Base-by-base conservation (phyloP, 345 rosid genomes). In the Hirschfeldia incana region DNA sequence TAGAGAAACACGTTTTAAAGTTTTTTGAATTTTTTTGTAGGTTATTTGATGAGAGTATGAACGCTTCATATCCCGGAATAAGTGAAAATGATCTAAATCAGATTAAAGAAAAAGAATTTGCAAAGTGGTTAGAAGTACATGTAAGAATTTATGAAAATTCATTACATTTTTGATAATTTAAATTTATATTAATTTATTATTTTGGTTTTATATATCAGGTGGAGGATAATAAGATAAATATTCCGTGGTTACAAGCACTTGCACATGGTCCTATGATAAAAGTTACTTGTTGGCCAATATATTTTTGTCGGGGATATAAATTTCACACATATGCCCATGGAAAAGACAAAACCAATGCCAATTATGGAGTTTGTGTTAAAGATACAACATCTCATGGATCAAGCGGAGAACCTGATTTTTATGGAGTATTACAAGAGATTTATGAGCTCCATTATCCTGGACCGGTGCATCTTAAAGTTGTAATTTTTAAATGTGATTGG, bases 211-310 rank as follows among this genome's bases (percentile, higher is more conserved):
- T 1, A 53, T 15, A 53, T 6, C 26, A 53, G 59, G 59, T 53
- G 27, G 59, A 53, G 26, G 5, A 15, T 2, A 16, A 21, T 2
- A 11, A 36, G 61, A 37, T 59, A 58, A 21, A 6, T 72, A 26
- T n/a, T 34, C 55, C n/a, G 1, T 72, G 75, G 75, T 37, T 72
- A 3, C 17, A 21, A 0, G 0, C 34, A 0, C 9, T 71, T 1
- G 49, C 4, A 3, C 65, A 71, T 10, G 53, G 75, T 59, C 75
- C 57, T 3, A 17, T 59, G 55, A 59, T 0, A 12, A 70, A 70
- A 59, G 55, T 72, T 12, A 57, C 32, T 33, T 9, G 3, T 67
- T 67, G 71, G 58, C 71, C 71, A 1, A 67, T 67, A 44, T 44
- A 44, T 12, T 44, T 44, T 37, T 37, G 44, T 37, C 44, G 44